Evolutionary conservation across 352 stramenopile genomes (phyloP).

Genomic region (Phytophthora cactorum): DNA sequence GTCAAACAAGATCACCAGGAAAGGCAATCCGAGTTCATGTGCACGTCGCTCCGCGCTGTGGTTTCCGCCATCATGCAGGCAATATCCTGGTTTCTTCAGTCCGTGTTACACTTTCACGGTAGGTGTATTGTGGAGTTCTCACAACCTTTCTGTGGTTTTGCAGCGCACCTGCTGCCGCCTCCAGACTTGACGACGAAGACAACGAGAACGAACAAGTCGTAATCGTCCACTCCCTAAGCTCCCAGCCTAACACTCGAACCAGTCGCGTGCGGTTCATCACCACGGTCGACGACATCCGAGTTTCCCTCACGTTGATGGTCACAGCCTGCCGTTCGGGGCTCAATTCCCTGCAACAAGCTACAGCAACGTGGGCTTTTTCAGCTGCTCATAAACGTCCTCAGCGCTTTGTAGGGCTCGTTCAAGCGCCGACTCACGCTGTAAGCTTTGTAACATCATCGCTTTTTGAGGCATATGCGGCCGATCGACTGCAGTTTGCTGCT

Average conservation of each 20-base stretch:
- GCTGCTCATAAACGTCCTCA: not conserved
- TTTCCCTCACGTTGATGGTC: slow-evolving; percentile 10
- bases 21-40: slow-evolving; percentile 17
- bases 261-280: slow-evolving; percentile 11
- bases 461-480: slow-evolving; percentile 26
- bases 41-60: slow-evolving; percentile 4
- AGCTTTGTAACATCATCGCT: not conserved
- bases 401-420: not conserved
- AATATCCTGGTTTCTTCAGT: slow-evolving; percentile 7
- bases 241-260: not conserved
- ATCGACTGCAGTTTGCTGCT: slow-evolving; percentile 24
- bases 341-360: slow-evolving; percentile 8
- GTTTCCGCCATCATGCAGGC: slow-evolving; percentile 1
- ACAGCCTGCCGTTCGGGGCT: not conserved
- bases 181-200: not conserved
- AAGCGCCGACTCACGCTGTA: slow-evolving; percentile 8
- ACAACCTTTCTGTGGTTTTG: slow-evolving; percentile 1
- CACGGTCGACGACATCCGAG: slow-evolving; percentile 3
- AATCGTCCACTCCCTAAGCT: not conserved
- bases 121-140: not conserved
- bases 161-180: not conserved
- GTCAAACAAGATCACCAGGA: slow-evolving; percentile 9
- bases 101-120: not conserved
- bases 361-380: slow-evolving; percentile 24
- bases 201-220: not conserved